These are phyloP conservation scores for Melampsora occidentalis DNA, from an alignment of 1,284 basidiomycete genomes.

Conservation along the genomic window DNA sequence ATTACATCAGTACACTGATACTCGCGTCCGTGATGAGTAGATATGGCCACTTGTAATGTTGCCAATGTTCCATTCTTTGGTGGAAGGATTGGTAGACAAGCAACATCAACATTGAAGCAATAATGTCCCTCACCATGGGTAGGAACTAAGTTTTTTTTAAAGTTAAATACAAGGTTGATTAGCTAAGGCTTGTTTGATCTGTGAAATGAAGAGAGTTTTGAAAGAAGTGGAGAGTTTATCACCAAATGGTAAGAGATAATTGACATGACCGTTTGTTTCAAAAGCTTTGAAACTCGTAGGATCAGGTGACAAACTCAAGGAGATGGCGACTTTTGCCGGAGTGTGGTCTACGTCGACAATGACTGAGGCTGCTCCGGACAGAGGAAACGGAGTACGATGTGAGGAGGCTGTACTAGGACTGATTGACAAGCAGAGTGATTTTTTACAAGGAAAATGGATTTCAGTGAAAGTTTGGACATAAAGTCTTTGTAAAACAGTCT, in stretches of 20 bases:
- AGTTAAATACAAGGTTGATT: background rate
- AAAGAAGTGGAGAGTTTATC: background rate
- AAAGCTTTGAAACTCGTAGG: slow-evolving; percentile 65
- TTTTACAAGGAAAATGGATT: background rate
- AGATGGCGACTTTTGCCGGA: slow-evolving; percentile 60
- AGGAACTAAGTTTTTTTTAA: background rate
- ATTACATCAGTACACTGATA: background rate
- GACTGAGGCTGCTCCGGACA: slow-evolving; percentile 60
- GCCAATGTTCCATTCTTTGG: slow-evolving; percentile 5
- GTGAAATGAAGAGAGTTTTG: too few species aligned
- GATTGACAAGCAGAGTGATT: background rate
- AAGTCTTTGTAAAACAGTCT: background rate
- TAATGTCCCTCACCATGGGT: slow-evolving; percentile 6
- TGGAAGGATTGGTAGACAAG: background rate
- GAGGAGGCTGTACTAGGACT: slow-evolving; percentile 51
- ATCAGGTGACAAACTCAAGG: slow-evolving; percentile 61
- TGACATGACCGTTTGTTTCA: slow-evolving; percentile 54
- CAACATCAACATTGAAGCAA: slow-evolving; percentile 3
- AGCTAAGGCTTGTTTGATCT: too few species aligned
- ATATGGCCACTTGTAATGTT: background rate
- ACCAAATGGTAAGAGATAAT: slow-evolving; percentile 26
- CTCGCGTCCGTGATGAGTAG: slow-evolving; percentile 1
- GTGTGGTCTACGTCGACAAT: slow-evolving; percentile 64
- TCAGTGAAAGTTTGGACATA: background rate
- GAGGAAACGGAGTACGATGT: slow-evolving; percentile 65